Evolutionary conservation across 495 filamentous ascomycete species (phyloP).

Genomic region (Choiromyces venosus): DNA sequence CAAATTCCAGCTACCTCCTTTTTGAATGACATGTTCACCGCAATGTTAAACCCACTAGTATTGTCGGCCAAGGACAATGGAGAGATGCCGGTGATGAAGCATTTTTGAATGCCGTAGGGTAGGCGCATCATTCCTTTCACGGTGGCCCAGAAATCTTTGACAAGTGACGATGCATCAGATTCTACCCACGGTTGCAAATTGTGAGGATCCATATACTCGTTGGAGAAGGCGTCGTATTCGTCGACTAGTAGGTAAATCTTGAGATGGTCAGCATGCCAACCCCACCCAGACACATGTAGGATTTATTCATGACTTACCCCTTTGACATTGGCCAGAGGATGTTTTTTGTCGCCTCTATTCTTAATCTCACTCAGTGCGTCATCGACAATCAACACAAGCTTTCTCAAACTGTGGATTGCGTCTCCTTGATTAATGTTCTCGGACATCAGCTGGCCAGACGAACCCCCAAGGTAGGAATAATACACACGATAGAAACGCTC

Average conservation of each 20-base stretch:
- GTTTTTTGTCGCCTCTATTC: background rate
- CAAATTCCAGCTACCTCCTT: no score
- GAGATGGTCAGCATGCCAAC: background rate
- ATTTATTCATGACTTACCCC: slow-evolving; percentile 5
- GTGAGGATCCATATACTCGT: slow-evolving; percentile 6
- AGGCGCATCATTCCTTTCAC: no score
- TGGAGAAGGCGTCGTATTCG: no score
- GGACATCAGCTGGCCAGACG: background rate
- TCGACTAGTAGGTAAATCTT: no score
- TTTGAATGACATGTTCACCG: no score
- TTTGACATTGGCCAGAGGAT: slow-evolving; percentile 4
- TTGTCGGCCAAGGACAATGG: no score
- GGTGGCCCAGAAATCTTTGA: no score
- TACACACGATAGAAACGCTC: slow-evolving; percentile 2
- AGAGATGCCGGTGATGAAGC: no score
- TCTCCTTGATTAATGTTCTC: background rate
- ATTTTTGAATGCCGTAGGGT: no score
- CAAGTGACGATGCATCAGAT: slow-evolving; percentile 4
- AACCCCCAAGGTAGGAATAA: background rate
- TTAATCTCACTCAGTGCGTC: background rate
- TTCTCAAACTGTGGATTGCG: background rate
- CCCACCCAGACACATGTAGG: no score
- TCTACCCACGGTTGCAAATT: background rate
- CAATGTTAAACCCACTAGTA: no score
- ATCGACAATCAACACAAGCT: slow-evolving; percentile 3